Conservation (phyloP, 2,329 filamentous ascomycete species). For the Xylariaceae sp. region DNA sequence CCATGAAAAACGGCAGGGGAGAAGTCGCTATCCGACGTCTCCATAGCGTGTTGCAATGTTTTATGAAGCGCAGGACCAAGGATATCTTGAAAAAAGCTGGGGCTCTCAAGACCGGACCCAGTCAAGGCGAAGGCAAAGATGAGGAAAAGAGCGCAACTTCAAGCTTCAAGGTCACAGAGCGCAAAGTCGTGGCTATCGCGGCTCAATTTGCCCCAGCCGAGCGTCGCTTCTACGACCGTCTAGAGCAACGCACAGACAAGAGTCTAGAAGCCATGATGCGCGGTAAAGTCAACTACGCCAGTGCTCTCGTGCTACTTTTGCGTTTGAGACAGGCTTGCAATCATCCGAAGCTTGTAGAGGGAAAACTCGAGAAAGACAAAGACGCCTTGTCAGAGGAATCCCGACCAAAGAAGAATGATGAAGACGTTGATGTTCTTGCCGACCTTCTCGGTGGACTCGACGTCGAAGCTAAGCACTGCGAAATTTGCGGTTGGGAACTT, state of each 20-base stretch:
- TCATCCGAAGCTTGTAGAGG: conserved; percentile 82
- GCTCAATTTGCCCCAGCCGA: conserved; percentile 77
- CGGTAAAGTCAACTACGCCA: conserved; percentile 82
- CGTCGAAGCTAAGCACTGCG: conserved; percentile 73
- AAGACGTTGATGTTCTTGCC: conserved; percentile 77
- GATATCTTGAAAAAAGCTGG: conserved; percentile 89
- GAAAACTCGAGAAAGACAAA: conserved; percentile 80
- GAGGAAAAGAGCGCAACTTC: conserved; percentile 48
- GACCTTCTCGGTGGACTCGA: conserved; percentile 82
- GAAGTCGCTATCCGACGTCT: conserved; percentile 84
- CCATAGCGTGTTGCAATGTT: conserved; percentile 80
- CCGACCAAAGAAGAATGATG: conserved; percentile 48
- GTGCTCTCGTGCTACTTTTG: conserved; percentile 86
- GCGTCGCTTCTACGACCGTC: conserved; percentile 76
- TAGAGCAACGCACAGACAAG: conserved; percentile 80
- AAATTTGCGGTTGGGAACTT: conserved; percentile 73
- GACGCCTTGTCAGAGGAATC: conserved; percentile 71
- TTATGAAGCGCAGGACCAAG: conserved; percentile 99
- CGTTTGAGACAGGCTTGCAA: conserved; percentile 91
- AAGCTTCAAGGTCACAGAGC: conserved; percentile 86
- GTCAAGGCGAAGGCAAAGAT: conserved; percentile 40
- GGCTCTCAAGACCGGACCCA: conserved; percentile 72
- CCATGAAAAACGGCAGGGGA: conserved; percentile 85
- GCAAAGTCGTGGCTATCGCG: conserved; percentile 78
- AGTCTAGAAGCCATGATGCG: conserved; percentile 87